Base-by-base conservation (phyloP, 2,329 filamentous ascomycete species). In the Emericellopsis cladophorae region DNA sequence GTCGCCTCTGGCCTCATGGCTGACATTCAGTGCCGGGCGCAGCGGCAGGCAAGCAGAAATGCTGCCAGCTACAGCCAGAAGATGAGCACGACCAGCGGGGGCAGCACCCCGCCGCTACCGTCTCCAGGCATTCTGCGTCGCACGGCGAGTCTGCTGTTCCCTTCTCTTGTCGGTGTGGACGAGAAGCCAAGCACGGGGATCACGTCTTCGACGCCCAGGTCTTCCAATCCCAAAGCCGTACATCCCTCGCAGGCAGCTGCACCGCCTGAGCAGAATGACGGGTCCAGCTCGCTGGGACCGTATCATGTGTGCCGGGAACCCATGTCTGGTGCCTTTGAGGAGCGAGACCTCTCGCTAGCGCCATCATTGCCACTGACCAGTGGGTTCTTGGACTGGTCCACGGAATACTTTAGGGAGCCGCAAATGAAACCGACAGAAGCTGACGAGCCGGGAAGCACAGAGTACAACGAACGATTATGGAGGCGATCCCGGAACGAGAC, bases 401-500 rank as follows among this genome's bases (percentile, higher is more conserved):
- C 92, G 36, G 90, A 90, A 59, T 96, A 98, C 58, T 98, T 96
- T 70, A 85, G 89, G 24, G 89, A 96, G 59, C 92, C 92, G 26
- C 92, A 98, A 61, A 96, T 98, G 92, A 93, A 92, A 56, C 82
- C 87, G 4, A 89, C 84, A 43, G 92, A 98, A 57, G 85, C 89
- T 21, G 92, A 98, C 51, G 92, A 98, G 55, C 92, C 92, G 12
- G 92, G 92, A 29, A 95, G 88, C 54, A 85, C 85, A 14, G 89
- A 96, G 58, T 98, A 96, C 62, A 98, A 98, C 51, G 83, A 92
- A 55, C 79, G 92, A 14, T 68, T 98, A 3, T 98, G 92, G 92
- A 75, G 90, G 47, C 76, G 92, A 46, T 84, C 88, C 42, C 81
- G 92, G 35, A 98, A 98, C 53, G 92, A 98, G 59, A 81, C 74